Conservation (phyloP, 805 yeast genomes). For the Clavispora phyllophila region DNA sequence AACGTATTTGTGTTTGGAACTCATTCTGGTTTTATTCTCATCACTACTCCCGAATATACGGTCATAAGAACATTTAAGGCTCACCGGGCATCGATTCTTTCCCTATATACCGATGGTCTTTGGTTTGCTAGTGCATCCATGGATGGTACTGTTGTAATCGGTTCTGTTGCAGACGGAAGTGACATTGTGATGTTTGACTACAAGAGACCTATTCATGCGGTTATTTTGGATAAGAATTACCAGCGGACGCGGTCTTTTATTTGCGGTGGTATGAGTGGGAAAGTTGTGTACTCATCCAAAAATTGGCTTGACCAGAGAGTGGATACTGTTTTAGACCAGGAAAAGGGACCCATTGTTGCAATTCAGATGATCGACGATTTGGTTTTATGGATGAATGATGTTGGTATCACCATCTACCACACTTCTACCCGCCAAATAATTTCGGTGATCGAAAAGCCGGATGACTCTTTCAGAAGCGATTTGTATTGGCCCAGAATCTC, state of each 20-base stretch:
- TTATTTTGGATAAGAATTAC: constrained; percentile 73
- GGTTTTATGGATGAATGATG: constrained; percentile 78
- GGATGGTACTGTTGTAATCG: constrained; percentile 89
- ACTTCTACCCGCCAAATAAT: constrained; percentile 46
- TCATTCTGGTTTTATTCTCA: constrained; percentile 77
- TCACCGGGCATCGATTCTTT: constrained; percentile 78
- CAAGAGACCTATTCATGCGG: constrained; percentile 83
- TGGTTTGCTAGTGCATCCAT: constrained; percentile 84
- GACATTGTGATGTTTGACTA: constrained; percentile 76
- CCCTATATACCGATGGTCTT: constrained; percentile 66
- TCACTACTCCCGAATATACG: constrained; percentile 55
- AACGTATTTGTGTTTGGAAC: constrained; percentile 75
- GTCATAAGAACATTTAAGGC: constrained; percentile 72
- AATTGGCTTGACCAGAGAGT: constrained; percentile 85
- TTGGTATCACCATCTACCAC: constrained; percentile 69
- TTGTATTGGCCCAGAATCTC: constrained; percentile 78
- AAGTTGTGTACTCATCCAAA: constrained; percentile 64
- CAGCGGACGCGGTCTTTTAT: constrained; percentile 57
- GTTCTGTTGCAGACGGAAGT: constrained; percentile 55
- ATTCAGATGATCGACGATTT: constrained; percentile 60
- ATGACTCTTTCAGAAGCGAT: constrained; percentile 59
- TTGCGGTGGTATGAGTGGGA: constrained; percentile 89
- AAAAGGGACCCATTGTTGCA: constrained; percentile 66
- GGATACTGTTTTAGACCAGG: constrained; percentile 59
- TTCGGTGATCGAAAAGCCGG: constrained; percentile 51